These are phyloP conservation scores for Aspergillus sclerotioniger DNA, from an alignment of 495 filamentous ascomycete species.

Conservation along the genomic window DNA sequence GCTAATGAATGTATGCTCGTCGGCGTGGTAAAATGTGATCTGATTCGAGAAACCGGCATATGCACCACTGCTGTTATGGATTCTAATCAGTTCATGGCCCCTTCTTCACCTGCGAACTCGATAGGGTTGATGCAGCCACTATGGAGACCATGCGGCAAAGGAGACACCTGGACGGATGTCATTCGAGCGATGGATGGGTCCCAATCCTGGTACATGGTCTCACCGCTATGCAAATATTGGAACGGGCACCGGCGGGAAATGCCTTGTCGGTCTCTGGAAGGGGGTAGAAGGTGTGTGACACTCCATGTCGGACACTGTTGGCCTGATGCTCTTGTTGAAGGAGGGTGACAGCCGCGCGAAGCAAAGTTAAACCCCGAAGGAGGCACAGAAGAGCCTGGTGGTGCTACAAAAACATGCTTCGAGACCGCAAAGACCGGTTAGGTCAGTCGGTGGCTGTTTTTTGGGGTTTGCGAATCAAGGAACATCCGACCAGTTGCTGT, in stretches of 20 bases:
- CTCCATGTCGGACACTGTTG: not conserved
- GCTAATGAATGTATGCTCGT: not conserved
- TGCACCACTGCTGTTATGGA: not conserved
- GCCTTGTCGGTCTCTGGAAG: not conserved
- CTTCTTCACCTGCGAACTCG: not conserved
- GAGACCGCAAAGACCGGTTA: not conserved
- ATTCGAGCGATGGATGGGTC: conserved; percentile 21
- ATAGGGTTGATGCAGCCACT: conserved; percentile 12
- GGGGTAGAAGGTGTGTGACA: not conserved
- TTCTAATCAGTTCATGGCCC: conserved; percentile 1
- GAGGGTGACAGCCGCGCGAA: conserved; percentile 8
- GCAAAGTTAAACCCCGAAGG: not conserved
- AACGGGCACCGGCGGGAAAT: not conserved
- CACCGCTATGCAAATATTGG: conserved; percentile 8
- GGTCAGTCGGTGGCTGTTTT: conserved; percentile 3
- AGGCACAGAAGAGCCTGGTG: not conserved
- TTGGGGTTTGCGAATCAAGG: not conserved
- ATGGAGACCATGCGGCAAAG: conserved; percentile 11
- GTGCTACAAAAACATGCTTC: not conserved
- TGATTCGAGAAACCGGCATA: not conserved
- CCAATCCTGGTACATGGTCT: conserved; percentile 2
- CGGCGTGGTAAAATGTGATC: conserved; percentile 7
- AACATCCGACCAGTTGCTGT: not conserved
- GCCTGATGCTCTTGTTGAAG: not conserved
- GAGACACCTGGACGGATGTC: conserved; percentile 21